A percentile compares a stretch with the other conserved stretches of the same genome.
Conservation (phyloP, 257 asterid genomes). For the Leonotis leonurus region DNA sequence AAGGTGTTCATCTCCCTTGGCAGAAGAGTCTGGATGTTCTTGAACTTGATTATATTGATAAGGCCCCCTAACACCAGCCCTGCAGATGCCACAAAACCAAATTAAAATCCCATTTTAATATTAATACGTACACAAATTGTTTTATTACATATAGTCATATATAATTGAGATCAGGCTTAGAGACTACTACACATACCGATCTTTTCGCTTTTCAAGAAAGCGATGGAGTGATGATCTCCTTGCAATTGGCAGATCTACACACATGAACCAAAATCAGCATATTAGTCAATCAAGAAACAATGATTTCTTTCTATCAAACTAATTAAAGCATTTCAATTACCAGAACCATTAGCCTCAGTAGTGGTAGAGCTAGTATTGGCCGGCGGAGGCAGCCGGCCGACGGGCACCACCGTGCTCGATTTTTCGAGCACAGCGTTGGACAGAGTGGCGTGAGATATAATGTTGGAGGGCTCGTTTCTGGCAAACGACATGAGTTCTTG, state of each 20-base stretch:
- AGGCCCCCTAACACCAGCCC: constrained; percentile 58
- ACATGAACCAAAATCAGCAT: neutral
- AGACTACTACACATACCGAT: constrained; percentile 49
- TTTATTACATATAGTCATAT: no score
- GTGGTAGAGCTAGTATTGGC: neutral
- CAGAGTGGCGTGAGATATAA: constrained; percentile 24
- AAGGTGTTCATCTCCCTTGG: constrained; percentile 46
- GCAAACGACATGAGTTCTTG: constrained; percentile 48
- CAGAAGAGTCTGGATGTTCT: constrained; percentile 26
- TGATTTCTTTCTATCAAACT: neutral
- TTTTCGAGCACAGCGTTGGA: constrained; percentile 12
- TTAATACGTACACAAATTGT: no score
- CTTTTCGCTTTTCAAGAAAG: constrained; percentile 75
- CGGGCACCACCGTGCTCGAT: constrained; percentile 9
- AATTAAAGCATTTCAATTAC: constrained; percentile 11
- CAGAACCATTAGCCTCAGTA: constrained; percentile 30
- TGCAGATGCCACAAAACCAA: neutral
- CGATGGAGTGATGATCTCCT: constrained; percentile 78
- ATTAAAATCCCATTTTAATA: neutral
- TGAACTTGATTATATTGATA: constrained; percentile 51
- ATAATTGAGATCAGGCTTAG: neutral
- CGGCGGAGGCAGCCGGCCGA: constrained; percentile 26
- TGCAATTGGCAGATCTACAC: constrained; percentile 70
- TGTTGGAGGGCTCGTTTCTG: constrained; percentile 27
- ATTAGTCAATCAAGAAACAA: neutral